Base-by-base conservation (phyloP, 306 rosid genomes). In the Sicyos baderoa region DNA sequence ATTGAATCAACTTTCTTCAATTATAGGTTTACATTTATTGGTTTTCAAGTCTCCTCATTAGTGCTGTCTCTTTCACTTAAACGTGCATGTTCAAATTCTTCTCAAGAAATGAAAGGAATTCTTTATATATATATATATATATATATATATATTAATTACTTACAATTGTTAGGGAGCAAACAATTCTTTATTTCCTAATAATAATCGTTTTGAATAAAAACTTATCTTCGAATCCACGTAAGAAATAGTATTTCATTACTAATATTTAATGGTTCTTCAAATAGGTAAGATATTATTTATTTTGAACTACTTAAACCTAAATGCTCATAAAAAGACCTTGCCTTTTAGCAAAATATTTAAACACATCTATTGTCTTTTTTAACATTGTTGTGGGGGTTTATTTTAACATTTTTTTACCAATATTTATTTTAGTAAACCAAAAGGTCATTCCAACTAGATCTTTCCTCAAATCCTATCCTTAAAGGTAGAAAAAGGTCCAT, bases 31-130 rank as follows among this genome's bases (percentile, higher is more conserved):
- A 54, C 54, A 66, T 45, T 44, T 45, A 47, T 66, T 21, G 14
- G 13, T 66, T 21, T 12, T 66, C 7, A 66, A 66, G 71, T 66
- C 71, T 47, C 4, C 49, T 59, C 19, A 16, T 40, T 40, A 64
- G 70, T 64, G 70, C 70, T 64, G 35, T 64, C 70, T 44, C 37
- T 64, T 64, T 44, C 70, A 18, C 32, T 63, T 11, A 64, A 64
- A 40, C 70, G 10, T 64, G 29, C 54, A 19, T 44, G 5, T 64
- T 21, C 70, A 65, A 62, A 44, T 44, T 21, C 54, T 62, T 62
- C n/a, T 50, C 51, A 1, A 17, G 0, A 40, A 62, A 40, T 16
- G 1, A 35, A 29, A 40, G 7, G 1, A 0, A 29, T n/a, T n/a
- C n/a, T n/a, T n/a, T n/a, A n/a, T n/a, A n/a, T n/a, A n/a, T n/a